A percentile compares a stretch with the other conserved stretches of the same genome.
phyloP scores from a whole-genome alignment of 2,329 filamentous ascomycete genomes.

The Fusarium veterinarium region DNA sequence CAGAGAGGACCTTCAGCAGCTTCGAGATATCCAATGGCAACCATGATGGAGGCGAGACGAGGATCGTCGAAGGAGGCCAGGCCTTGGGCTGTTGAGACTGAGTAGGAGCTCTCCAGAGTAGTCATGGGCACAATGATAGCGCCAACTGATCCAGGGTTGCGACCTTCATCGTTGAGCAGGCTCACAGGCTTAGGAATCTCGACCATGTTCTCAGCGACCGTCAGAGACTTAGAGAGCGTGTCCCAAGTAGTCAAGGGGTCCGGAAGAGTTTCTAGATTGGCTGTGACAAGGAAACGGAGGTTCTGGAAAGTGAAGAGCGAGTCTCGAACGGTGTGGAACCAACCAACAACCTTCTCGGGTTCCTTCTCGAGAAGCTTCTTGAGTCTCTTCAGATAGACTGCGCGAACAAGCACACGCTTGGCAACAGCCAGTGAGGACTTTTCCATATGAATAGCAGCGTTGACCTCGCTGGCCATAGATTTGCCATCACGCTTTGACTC shows the following conservation, averaged over 20 bases:
- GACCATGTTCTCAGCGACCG: conserved; percentile 62
- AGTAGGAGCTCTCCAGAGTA: conserved; percentile 91
- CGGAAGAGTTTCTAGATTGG: conserved; percentile 78
- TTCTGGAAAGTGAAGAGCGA: conserved; percentile 86
- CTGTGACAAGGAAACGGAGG: conserved; percentile 85
- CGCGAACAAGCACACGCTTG: conserved; percentile 85
- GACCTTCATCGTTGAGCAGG: conserved; percentile 80
- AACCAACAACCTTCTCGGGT: conserved; percentile 78
- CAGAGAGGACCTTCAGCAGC: conserved; percentile 94
- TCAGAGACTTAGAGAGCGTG: conserved; percentile 54
- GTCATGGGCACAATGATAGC: conserved; percentile 89
- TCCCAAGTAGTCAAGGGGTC: conserved; percentile 86
- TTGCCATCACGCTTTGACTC: conserved; percentile 90
- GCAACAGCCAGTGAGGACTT: conserved; percentile 81
- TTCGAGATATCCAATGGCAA: conserved; percentile 91
- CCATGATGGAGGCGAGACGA: conserved; percentile 83
- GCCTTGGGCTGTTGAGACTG: conserved; percentile 79
- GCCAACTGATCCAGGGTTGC: conserved; percentile 77
- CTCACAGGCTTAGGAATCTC: conserved; percentile 77
- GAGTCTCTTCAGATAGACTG: conserved; percentile 86
- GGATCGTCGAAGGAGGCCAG: conserved; percentile 81
- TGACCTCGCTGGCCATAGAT: conserved; percentile 71
- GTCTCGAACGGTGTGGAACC: conserved; percentile 80
- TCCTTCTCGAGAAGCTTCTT: conserved; percentile 83
- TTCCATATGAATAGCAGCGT: conserved; percentile 84